Conservation (phyloP, 768 basidiomycete genomes). For the Rhodosporidiobolus sp. region DNA sequence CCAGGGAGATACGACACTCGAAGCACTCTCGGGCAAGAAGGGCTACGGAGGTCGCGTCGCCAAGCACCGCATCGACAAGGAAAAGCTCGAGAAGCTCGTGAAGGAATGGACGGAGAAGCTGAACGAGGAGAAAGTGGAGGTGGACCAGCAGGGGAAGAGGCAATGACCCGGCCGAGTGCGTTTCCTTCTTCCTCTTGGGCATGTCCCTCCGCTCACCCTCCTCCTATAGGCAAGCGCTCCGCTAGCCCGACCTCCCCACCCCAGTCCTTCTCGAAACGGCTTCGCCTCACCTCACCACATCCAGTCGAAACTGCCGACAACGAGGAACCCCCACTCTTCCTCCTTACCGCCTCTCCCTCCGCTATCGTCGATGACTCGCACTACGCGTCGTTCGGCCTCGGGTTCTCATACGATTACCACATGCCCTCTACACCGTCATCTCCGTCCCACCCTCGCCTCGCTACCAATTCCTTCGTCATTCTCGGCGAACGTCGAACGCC, state of each 20-base stretch:
- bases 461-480: slow-evolving; percentile 5
- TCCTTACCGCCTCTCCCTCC: slow-evolving; percentile 25
- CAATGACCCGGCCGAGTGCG: neutral
- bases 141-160: neutral
- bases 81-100: slow-evolving; percentile 19
- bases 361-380: slow-evolving; percentile 30
- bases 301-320: neutral
- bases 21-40: slow-evolving; percentile 19
- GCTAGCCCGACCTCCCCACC: neutral
- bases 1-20: slow-evolving; percentile 1
- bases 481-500: slow-evolving; percentile 16
- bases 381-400: slow-evolving; percentile 28
- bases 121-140: slow-evolving; percentile 3
- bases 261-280: neutral
- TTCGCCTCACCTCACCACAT: neutral
- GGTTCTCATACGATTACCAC: slow-evolving; percentile 30
- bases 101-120: slow-evolving; percentile 30
- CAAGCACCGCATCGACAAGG: slow-evolving; percentile 39
- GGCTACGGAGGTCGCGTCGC: slow-evolving; percentile 24
- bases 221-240: neutral
- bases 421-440: neutral
- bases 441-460: neutral
- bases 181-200: neutral
- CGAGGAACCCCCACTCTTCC: slow-evolving; percentile 17
- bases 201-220: no score